These are phyloP conservation scores for Ceriops tagal DNA, from an alignment of 345 rosid species.

Conservation along the genomic window DNA sequence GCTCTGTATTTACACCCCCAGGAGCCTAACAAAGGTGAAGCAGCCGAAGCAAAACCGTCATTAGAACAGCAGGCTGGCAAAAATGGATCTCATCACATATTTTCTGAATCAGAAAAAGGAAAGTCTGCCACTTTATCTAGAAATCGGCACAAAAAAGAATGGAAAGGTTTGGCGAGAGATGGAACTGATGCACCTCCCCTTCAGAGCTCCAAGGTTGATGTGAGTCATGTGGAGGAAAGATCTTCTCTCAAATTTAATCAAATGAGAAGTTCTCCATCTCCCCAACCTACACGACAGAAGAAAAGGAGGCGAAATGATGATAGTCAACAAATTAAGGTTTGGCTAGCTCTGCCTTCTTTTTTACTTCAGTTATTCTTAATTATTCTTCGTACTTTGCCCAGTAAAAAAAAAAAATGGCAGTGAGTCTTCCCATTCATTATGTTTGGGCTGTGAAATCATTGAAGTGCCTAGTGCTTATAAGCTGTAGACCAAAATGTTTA, in stretches of 20 bases:
- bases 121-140: constrained; percentile 36
- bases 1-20: constrained; percentile 50
- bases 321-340: constrained; percentile 51
- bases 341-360: constrained; percentile 10
- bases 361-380: background rate
- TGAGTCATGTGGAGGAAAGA: constrained; percentile 41
- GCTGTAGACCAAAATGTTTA: too few species aligned
- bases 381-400: background rate
- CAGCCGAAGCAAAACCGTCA: constrained; percentile 23
- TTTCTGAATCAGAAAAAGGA: constrained; percentile 46
- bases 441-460: too few species aligned
- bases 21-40: constrained; percentile 32
- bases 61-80: constrained; percentile 32
- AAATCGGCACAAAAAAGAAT: constrained; percentile 56
- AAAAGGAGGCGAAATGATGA: constrained; percentile 60
- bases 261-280: constrained; percentile 52
- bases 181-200: constrained; percentile 62
- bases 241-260: constrained; percentile 30
- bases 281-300: constrained; percentile 37
- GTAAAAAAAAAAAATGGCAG: too few species aligned
- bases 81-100: constrained; percentile 28
- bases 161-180: constrained; percentile 55
- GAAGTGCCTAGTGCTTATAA: too few species aligned
- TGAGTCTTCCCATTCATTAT: too few species aligned
- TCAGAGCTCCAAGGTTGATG: constrained; percentile 53